Evolutionary conservation across 495 filamentous ascomycete genomes (phyloP), one percentile per base, ranked within the genome.

Genomic region (Penicillium atrosanguineum): DNA sequence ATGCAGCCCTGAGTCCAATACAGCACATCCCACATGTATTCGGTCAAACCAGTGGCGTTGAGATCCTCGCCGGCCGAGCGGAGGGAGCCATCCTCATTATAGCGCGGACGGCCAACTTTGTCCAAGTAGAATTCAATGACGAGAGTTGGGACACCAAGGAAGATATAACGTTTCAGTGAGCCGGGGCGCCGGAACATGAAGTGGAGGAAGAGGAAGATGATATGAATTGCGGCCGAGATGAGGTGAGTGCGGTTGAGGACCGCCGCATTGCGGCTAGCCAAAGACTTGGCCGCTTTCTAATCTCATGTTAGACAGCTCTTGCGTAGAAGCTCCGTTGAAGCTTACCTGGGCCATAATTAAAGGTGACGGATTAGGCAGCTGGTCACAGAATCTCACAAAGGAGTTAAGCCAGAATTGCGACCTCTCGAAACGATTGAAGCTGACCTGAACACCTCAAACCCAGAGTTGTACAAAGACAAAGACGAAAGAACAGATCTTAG

Each of bases 21-120:
- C 31, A 97, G 75, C 23, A 96, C 79, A 74, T 98, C 94, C 80
- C 93, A 97, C 87, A 97, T 89, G 72, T 92, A 98, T 71, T 98
- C 94, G 7, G 91, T 97, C 69, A 98, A 73, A 0, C 94, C 94
- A 23, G 87, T 82, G 0, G 90, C 90, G 25, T 89, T 86, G 21
- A 98, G 79, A 68, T 97, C 94, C 67, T 97, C 93, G 16, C 94
- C 94, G 0, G 87, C 77, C 14, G 77, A 82, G 56, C 83, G 83
- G 39, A 97, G 73, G 3, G 84, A 82, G n/a, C 83, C 83, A 62
- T 83, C 86, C 12, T 65, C 64, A 46, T 79, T 79, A 68, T 85
- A 90, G 46, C 70, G 82, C 8, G 94, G 94, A 7, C 94, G 88
- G 0, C 88, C 89, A 7, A 90, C 80, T 31, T 81, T 81, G 65